Evolutionary conservation across 1,284 basidiomycete species (phyloP), one percentile per base, ranked within the genome.

Genomic region (Moniliella sp.): DNA sequence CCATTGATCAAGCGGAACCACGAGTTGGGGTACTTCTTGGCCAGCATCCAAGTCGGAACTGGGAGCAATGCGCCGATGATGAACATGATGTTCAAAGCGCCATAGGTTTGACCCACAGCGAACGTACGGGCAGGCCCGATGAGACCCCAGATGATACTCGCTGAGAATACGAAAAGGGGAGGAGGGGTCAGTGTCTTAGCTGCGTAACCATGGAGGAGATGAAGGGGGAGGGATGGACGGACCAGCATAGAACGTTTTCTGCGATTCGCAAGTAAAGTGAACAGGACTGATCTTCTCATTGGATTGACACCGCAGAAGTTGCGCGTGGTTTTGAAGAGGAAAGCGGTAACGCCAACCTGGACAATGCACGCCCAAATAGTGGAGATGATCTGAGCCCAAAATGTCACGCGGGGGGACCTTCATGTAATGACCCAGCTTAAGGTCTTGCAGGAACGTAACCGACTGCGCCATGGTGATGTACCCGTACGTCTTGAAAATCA

Each of bases 341-440:
- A 78, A 25, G 72, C 64, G 63, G 88, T 86, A 25, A 86, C 75
- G 5, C 75, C 82, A 28, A 86, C 69, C 61, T 94, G 86, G 2
- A 84, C 67, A 46, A 91, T 72, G 3, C 74, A 72, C 0, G 78
- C 73, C 14, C 82, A 45, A 10, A 71, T 45, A 0, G 78, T 78
- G 4, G 77, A 71, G 3, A 78, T 63, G 33, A 76, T 57, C 69
- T 94, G 88, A 2, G 76, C 46, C 17, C 72, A 42, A 61, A 91
- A 93, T 0, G 81, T 83, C 4, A 77, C 70, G 4, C 86, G 69
- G 3, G 91, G 86, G 80, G 10, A 94, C 71, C 63, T 97, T 97
- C 68, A 94, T 76, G 61, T 97, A 97, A 60, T 97, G 88, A 0
- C 86, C 88, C 2, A 94, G 64, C 62, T 97, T 97, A 48, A 93